Evolutionary conservation across 1,139 yeast genomes (phyloP).

Genomic region (Zygosaccharomyces sapae): DNA sequence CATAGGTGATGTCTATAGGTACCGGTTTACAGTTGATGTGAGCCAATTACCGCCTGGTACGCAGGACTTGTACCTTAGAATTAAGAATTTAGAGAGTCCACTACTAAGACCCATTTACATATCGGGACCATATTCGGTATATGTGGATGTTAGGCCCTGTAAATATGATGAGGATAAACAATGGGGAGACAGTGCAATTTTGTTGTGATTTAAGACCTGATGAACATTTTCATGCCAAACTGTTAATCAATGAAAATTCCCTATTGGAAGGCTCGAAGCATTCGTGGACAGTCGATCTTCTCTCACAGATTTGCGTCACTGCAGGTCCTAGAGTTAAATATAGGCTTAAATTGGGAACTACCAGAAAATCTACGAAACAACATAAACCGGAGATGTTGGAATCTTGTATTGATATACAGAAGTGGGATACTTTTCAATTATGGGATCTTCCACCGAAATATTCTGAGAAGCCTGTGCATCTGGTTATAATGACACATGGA

Average conservation of each 20-base stretch:
- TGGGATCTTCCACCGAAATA: slow-evolving; percentile 48
- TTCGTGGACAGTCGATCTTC: slow-evolving; percentile 54
- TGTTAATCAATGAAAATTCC: slow-evolving; percentile 44
- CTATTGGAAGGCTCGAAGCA: slow-evolving; percentile 38
- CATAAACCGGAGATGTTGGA: slow-evolving; percentile 11
- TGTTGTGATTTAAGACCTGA: slow-evolving; percentile 49
- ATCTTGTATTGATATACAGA: slow-evolving; percentile 36
- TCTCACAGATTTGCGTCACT: slow-evolving; percentile 50
- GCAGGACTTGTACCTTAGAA: slow-evolving; percentile 35
- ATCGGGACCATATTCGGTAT: slow-evolving; percentile 58
- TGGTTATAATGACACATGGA: slow-evolving; percentile 62
- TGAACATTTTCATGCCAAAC: slow-evolving; percentile 48
- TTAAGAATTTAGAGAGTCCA: slow-evolving; percentile 50
- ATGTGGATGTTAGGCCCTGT: slow-evolving; percentile 55
- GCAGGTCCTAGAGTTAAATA: slow-evolving; percentile 37
- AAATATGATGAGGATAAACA: slow-evolving; percentile 42
- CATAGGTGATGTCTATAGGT: slow-evolving; percentile 33
- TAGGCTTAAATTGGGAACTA: slow-evolving; percentile 31
- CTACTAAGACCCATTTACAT: slow-evolving; percentile 53
- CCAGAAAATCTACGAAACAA: slow-evolving; percentile 18
- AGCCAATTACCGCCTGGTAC: slow-evolving; percentile 14
- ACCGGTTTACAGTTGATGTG: slow-evolving; percentile 24
- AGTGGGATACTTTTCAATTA: slow-evolving; percentile 47
- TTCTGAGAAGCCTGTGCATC: slow-evolving; percentile 48
- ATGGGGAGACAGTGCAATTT: slow-evolving; percentile 36